A percentile compares a stretch with the other conserved stretches of the same genome.
These are phyloP conservation scores for Colletotrichum camelliae DNA, from an alignment of 2,329 filamentous ascomycete genomes.

Conservation along the genomic window DNA sequence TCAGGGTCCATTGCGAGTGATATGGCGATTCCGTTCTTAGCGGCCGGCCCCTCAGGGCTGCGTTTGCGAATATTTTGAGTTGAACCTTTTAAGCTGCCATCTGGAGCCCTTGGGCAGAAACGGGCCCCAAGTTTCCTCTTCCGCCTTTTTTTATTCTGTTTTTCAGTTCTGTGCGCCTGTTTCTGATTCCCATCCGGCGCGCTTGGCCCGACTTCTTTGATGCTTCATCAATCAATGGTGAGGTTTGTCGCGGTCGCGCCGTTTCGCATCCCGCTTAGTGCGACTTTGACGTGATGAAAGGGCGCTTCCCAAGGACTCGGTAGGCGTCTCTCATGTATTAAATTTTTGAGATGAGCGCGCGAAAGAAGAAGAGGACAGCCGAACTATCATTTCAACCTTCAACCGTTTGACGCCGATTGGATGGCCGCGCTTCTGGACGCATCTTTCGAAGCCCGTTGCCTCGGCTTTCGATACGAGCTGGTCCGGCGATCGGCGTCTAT, in stretches of 20 bases:
- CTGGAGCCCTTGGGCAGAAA: background rate
- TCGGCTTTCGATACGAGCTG: background rate
- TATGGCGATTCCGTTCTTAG: background rate
- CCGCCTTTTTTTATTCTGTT: background rate
- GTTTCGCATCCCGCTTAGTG: background rate
- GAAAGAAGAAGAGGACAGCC: background rate
- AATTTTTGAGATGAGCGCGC: background rate
- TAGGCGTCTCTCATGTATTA: background rate
- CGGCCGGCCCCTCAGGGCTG: background rate
- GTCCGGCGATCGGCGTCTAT: background rate
- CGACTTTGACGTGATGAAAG: background rate
- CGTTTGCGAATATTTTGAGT: background rate
- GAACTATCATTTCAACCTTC: background rate
- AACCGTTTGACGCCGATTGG: background rate
- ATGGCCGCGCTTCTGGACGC: background rate
- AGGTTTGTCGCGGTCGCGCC: background rate
- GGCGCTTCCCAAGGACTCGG: background rate
- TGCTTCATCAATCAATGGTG: background rate
- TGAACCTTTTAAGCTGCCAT: background rate
- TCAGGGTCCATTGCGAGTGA: background rate
- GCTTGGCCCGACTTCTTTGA: background rate
- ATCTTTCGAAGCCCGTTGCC: background rate
- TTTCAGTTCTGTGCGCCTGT: background rate
- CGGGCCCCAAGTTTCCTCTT: slow-evolving; percentile 2
- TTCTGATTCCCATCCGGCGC: background rate